Evolutionary conservation across 495 filamentous ascomycete species (phyloP), one percentile per base, ranked within the genome.

Genomic region (Usnea hakonensis): DNA sequence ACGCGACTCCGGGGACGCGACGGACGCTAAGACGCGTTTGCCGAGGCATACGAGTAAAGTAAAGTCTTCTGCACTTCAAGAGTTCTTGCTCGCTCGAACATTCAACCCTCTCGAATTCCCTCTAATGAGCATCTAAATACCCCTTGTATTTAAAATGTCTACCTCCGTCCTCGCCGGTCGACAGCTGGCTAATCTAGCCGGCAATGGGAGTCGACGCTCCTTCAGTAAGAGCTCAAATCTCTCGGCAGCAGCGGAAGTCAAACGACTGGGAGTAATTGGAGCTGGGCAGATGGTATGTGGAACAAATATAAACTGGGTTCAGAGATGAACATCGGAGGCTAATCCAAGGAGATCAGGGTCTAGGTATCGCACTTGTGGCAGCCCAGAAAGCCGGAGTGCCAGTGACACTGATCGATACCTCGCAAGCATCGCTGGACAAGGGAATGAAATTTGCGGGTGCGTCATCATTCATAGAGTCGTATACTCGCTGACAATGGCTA

Each of bases 321-420:
- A 32, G 11, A 38, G 36, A 26, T 44, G n/a, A 30, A 26, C 23
- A 32, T 62, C 21, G 13, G 19, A 58, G 62, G 41, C 35, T 55
- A 32, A 61, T 63, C 61, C 52, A 32, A 28, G 52, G 55, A 63
- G 17, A 38, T 61, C 67, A 97, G 94, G 94, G 95, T 63, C 79
- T 99, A 56, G 95, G 95, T 56, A 97, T 99, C 71, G 95, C 94
- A 17, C 81, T 99, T 32, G 94, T 97, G 23, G 95, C 95, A 55
- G 90, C 94, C 50, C 85, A 88, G 63, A 91, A 82, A 76, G 93
- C 91, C 33, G 73, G 83, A 65, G 83, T 97, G 9, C 89, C 91
- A 5, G 93, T 99, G 3, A 90, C 85, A 32, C 73, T 99, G 32
- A 81, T 99, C 33, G 94, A 99, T 73, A 89, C 72, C 67, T 92